A percentile compares a stretch with the other conserved stretches of the same genome.
Conservation (phyloP, 2,329 filamentous ascomycete species). For the Metarhizium anisopliae region DNA sequence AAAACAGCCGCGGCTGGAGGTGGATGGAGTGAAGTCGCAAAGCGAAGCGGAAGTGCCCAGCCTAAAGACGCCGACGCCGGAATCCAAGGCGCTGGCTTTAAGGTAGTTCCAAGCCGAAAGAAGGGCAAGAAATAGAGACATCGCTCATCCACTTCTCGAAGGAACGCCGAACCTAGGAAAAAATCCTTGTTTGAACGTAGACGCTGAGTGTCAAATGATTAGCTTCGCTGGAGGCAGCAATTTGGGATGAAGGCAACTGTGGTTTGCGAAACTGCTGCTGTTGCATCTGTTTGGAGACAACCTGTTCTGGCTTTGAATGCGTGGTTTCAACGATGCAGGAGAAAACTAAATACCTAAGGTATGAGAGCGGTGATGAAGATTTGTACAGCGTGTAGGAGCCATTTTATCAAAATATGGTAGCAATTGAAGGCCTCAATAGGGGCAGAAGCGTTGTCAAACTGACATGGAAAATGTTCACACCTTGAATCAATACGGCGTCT, state of each 20-base stretch:
- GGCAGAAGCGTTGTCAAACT: not conserved
- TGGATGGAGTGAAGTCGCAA: conserved; percentile 95
- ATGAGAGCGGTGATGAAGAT: not conserved
- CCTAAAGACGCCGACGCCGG: conserved; percentile 34
- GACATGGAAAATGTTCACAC: not conserved
- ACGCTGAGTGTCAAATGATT: not conserved
- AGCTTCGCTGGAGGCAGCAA: not conserved
- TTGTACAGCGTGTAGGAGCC: not conserved
- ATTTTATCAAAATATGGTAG: not conserved
- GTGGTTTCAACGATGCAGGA: not conserved
- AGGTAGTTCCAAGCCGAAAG: conserved; percentile 87
- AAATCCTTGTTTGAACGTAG: not conserved
- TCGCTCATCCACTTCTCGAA: conserved; percentile 8
- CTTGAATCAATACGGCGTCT: too few relatives aligned
- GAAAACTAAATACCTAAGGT: not conserved
- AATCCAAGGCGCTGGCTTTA: conserved; percentile 58
- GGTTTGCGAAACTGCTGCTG: not conserved
- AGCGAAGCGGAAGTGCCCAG: conserved; percentile 59
- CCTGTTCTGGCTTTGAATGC: not conserved
- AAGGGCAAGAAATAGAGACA: conserved; percentile 65
- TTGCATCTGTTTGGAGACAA: not conserved
- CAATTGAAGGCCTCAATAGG: not conserved
- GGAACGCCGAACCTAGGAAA: conserved; percentile 5
- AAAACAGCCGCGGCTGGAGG: conserved; percentile 40
- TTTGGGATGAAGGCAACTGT: not conserved